phyloP scores from a whole-genome alignment of 768 basidiomycete genomes.

The Kwoniella newhampshirensis region DNA sequence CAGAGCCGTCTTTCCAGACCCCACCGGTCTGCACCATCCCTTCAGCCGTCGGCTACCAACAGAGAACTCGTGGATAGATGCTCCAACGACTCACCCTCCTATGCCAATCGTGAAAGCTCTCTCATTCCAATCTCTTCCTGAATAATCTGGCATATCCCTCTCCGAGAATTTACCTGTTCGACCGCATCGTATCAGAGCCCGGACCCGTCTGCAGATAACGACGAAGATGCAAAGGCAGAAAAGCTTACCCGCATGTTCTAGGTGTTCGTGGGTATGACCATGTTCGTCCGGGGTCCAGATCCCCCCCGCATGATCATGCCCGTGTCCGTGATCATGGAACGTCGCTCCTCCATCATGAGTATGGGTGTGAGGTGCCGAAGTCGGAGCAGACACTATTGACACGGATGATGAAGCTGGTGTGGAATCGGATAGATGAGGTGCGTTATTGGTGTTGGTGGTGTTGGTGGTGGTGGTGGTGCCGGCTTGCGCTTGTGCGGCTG shows the following conservation, averaged over 20 bases:
- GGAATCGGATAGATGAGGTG: not conserved
- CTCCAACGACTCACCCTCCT: constrained; percentile 68
- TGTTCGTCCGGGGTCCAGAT: constrained; percentile 64
- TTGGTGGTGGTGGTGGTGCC: not conserved
- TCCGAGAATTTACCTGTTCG: constrained; percentile 85
- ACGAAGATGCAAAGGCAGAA: not conserved
- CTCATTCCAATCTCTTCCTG: constrained; percentile 79
- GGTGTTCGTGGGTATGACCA: constrained; percentile 90
- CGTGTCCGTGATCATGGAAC: constrained; percentile 38
- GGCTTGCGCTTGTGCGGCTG: constrained; percentile 12
- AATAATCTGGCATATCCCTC: constrained; percentile 86
- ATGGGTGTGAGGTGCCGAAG: constrained; percentile 56
- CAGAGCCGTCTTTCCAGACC: constrained; percentile 94
- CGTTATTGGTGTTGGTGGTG: not conserved
- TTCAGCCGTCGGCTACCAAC: no score
- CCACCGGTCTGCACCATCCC: constrained; percentile 70
- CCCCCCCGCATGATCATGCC: constrained; percentile 60
- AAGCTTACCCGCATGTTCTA: constrained; percentile 76
- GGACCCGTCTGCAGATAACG: not conserved
- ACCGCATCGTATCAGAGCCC: not conserved
- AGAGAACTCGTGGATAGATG: not conserved
- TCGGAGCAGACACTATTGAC: constrained; percentile 9
- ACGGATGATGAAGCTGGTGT: constrained; percentile 16
- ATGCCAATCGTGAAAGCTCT: constrained; percentile 97
- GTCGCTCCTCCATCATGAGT: constrained; percentile 58